Conservation (phyloP, 768 basidiomycete genomes). For the Tephrocybe sp. region DNA sequence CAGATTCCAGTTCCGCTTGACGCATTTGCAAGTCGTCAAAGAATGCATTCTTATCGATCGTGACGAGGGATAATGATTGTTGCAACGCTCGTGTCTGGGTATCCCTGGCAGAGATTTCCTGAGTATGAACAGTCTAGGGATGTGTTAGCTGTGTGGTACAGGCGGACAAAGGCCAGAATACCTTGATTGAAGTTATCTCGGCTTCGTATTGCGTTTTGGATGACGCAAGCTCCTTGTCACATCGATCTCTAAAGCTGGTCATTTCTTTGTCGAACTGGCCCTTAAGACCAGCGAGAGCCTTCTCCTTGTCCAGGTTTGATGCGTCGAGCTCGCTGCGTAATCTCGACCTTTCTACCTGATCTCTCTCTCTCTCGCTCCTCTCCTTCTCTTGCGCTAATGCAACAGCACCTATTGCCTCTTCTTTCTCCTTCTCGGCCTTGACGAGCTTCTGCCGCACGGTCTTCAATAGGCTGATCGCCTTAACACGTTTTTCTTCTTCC, state of each 20-base stretch:
- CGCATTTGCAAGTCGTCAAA: constrained; percentile 88
- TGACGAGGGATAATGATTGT: constrained; percentile 63
- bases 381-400: constrained; percentile 51
- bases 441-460: constrained; percentile 97
- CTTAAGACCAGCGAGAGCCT: constrained; percentile 56
- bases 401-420: constrained; percentile 69
- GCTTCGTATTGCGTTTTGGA: constrained; percentile 74
- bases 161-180: constrained; percentile 25
- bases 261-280: constrained; percentile 76
- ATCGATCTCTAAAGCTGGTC: constrained; percentile 54
- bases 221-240: constrained; percentile 71
- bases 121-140: constrained; percentile 61
- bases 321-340: constrained; percentile 66
- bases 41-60: constrained; percentile 71
- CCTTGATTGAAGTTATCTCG: constrained; percentile 75
- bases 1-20: constrained; percentile 88
- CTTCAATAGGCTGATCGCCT: constrained; percentile 90
- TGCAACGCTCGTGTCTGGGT: constrained; percentile 72
- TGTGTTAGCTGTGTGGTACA: constrained; percentile 4
- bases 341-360: constrained; percentile 49
- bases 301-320: constrained; percentile 62
- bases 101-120: constrained; percentile 62
- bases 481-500: constrained; percentile 96
- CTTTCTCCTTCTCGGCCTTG: constrained; percentile 92
- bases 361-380: constrained; percentile 53